Conservation (phyloP, 2,329 filamentous ascomycete species). For the Claviceps purpurea region DNA sequence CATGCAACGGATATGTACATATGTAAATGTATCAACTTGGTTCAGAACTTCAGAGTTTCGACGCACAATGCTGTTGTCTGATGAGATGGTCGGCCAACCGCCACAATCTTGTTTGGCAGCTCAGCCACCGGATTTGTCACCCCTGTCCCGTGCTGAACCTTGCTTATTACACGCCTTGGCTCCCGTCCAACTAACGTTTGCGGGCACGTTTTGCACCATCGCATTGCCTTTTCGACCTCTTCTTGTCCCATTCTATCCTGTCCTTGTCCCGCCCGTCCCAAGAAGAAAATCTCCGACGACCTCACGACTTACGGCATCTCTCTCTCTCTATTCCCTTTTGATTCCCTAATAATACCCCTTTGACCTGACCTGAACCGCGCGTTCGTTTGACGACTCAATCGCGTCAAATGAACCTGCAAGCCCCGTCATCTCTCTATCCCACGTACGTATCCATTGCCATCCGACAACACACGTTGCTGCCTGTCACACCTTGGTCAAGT, state of each 20-base stretch:
- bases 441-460: constrained; percentile 36
- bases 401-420: constrained; percentile 99
- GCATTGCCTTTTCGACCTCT: background rate
- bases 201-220: background rate
- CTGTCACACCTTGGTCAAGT: background rate
- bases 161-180: background rate
- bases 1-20: too few species aligned
- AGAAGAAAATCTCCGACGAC: background rate
- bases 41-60: too few species aligned
- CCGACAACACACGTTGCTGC: background rate
- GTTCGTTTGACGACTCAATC: constrained; percentile 74
- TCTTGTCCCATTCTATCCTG: background rate
- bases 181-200: background rate
- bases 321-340: constrained; percentile 8
- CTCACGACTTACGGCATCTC: background rate
- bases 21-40: too few species aligned
- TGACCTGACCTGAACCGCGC: constrained; percentile 41
- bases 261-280: background rate
- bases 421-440: constrained; percentile 43
- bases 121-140: background rate
- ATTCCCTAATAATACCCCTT: constrained; percentile 9
- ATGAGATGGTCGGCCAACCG: too few species aligned
- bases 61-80: too few species aligned
- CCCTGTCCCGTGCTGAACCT: background rate
- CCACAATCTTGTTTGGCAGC: background rate